Evolutionary conservation across 352 stramenopile genomes (phyloP).

Genomic region (Phytophthora sojae): DNA sequence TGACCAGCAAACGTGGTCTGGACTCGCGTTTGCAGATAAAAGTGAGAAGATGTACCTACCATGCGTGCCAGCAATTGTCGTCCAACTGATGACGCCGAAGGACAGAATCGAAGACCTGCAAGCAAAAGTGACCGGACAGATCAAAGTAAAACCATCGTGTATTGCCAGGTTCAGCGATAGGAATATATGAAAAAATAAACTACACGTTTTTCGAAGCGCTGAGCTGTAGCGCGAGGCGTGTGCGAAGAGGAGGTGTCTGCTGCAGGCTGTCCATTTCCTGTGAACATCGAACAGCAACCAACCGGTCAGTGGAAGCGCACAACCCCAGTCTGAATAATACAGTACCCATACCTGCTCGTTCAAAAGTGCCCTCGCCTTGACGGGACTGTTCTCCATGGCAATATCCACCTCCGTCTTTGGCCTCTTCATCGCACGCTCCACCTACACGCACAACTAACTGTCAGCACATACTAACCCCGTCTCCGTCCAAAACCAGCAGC

Average conservation of each 20-base stretch:
- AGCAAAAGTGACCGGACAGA: not conserved
- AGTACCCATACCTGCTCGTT: slow-evolving; percentile 42
- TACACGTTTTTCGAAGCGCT: slow-evolving; percentile 52
- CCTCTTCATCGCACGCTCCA: slow-evolving; percentile 79
- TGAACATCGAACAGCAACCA: not conserved
- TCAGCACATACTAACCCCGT: not conserved
- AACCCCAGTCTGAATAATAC: not conserved
- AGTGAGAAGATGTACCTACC: not conserved
- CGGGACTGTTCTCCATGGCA: slow-evolving; percentile 77
- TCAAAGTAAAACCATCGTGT: not conserved
- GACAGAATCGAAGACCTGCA: slow-evolving; percentile 1
- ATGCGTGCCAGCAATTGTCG: slow-evolving; percentile 6
- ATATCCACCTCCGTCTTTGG: slow-evolving; percentile 76
- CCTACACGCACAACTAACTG: slow-evolving; percentile 30
- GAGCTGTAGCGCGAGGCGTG: slow-evolving; percentile 52
- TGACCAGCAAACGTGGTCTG: slow-evolving; percentile 8
- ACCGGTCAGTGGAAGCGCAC: too few species aligned
- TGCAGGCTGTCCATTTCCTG: slow-evolving; percentile 34
- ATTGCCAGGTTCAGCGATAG: slow-evolving; percentile 1
- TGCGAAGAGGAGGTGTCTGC: slow-evolving; percentile 49
- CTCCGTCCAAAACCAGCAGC: not conserved
- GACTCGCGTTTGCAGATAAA: slow-evolving; percentile 2
- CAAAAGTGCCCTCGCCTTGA: slow-evolving; percentile 56
- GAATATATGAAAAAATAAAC: slow-evolving; percentile 23
- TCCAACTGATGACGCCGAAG: not conserved